These are phyloP conservation scores for Lecanoromycetidae sp. DNA, from an alignment of 2,329 filamentous ascomycete genomes.

Conservation along the genomic window DNA sequence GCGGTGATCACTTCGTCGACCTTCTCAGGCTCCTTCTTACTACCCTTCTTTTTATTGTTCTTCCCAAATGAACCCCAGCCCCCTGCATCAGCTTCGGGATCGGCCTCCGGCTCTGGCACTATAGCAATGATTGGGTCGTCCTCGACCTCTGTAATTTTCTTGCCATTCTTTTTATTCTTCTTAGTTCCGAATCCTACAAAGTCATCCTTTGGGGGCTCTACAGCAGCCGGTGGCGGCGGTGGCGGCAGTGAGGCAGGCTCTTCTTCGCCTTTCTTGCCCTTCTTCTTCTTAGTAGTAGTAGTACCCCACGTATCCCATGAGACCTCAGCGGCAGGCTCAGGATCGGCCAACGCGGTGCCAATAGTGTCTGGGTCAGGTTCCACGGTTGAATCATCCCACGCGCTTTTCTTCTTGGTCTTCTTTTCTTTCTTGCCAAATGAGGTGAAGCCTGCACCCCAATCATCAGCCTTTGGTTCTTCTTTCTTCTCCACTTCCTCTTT, in stretches of 20 bases:
- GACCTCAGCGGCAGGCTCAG: constrained; percentile 16
- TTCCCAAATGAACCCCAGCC: constrained; percentile 26
- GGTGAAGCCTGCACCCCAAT: constrained; percentile 28
- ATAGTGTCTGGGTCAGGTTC: constrained; percentile 19
- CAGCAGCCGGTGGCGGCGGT: constrained; percentile 2
- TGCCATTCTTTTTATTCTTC: constrained; percentile 26
- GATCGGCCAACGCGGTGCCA: constrained; percentile 21
- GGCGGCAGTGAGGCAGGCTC: constrained; percentile 11
- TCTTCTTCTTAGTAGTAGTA: constrained; percentile 18
- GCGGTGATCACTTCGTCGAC: constrained; percentile 21
- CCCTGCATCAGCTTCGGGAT: constrained; percentile 22
- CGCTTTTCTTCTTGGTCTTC: constrained; percentile 34
- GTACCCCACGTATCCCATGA: constrained; percentile 17
- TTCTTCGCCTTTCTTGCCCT: constrained; percentile 15
- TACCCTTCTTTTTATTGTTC: constrained; percentile 36
- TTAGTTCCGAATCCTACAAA: constrained; percentile 21
- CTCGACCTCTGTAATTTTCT: constrained; percentile 16
- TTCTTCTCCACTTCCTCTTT: constrained; percentile 28
- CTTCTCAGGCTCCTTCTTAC: constrained; percentile 18
- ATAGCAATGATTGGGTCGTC: constrained; percentile 1
- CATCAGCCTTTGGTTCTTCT: constrained; percentile 27
- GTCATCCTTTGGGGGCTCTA: constrained; percentile 11
- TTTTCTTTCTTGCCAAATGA: constrained; percentile 33
- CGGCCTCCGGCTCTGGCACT: constrained; percentile 16
- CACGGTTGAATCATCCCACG: constrained; percentile 26